phyloP scores from a whole-genome alignment of 805 yeast genomes.

The Sugiyamaella chiloensis region DNA sequence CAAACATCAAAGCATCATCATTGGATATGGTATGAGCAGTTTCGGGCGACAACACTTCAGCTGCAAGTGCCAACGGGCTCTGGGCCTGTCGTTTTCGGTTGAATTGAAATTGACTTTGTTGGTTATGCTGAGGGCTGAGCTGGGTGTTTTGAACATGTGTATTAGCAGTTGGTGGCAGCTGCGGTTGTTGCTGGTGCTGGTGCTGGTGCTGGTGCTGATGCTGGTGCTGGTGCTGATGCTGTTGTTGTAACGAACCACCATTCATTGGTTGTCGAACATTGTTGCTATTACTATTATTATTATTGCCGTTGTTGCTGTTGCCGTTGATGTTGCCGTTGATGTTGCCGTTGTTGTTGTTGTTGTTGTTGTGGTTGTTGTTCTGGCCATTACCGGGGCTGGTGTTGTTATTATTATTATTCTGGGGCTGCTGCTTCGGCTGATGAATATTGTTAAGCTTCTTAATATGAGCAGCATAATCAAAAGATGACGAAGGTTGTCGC shows the following conservation, averaged over 20 bases:
- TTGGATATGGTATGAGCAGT: not conserved
- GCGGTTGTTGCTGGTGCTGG: too few relatives aligned
- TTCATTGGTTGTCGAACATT: not conserved
- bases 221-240: too few relatives aligned
- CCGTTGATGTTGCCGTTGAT: not conserved
- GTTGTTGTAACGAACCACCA: too few relatives aligned
- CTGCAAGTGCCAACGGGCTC: slow-evolving; percentile 16
- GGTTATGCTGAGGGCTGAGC: too few relatives aligned
- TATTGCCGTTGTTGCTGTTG: not conserved
- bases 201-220: too few relatives aligned
- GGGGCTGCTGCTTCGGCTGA: slow-evolving; percentile 1
- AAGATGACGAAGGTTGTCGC: slow-evolving; percentile 39
- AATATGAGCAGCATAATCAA: slow-evolving; percentile 64
- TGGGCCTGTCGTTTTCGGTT: slow-evolving; percentile 17
- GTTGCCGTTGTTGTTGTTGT: not conserved
- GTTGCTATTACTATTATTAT: not conserved
- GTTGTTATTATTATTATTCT: not conserved
- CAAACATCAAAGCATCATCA: slow-evolving; percentile 16
- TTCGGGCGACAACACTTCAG: slow-evolving; percentile 12
- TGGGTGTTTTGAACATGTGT: not conserved
- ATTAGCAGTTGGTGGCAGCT: too few relatives aligned
- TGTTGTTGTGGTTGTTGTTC: not conserved
- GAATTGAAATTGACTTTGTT: too few relatives aligned
- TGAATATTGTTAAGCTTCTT: slow-evolving; percentile 46
- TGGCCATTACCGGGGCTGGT: not conserved